phyloP scores from a whole-genome alignment of 1,284 basidiomycete genomes.

The Microstroma glucosiphilum region DNA sequence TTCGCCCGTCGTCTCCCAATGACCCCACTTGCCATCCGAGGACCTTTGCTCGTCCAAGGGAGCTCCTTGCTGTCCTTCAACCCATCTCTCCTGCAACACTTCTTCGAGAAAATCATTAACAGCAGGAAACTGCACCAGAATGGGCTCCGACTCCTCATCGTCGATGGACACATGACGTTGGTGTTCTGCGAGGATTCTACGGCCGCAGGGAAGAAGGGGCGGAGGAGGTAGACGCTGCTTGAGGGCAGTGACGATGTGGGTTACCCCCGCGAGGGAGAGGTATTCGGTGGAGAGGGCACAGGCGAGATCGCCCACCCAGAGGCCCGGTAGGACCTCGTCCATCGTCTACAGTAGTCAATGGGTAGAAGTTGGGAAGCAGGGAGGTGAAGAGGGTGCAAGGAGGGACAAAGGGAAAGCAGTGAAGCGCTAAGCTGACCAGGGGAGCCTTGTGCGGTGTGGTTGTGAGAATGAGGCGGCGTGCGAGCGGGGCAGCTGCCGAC shows the following conservation, averaged over 20 bases:
- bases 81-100: slow-evolving; percentile 34
- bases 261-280: slow-evolving; percentile 31
- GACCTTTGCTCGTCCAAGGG: neutral
- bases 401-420: neutral
- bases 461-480: no score
- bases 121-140: slow-evolving; percentile 47
- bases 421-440: no score
- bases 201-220: slow-evolving; percentile 20
- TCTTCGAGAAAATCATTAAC: slow-evolving; percentile 43
- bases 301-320: slow-evolving; percentile 40
- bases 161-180: slow-evolving; percentile 49
- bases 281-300: slow-evolving; percentile 35
- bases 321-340: slow-evolving; percentile 42
- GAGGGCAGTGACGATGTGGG: slow-evolving; percentile 39
- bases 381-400: neutral
- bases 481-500: no score
- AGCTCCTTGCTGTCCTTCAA: slow-evolving; percentile 14
- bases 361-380: neutral
- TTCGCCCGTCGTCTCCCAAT: slow-evolving; percentile 28
- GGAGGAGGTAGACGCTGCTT: slow-evolving; percentile 32
- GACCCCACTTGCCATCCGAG: slow-evolving; percentile 20
- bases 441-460: no score
- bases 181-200: slow-evolving; percentile 26
- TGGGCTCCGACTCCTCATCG: slow-evolving; percentile 49
- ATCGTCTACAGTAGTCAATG: slow-evolving; percentile 14